Percentiles rank a stretch among this genome's conserved stretches.
Evolutionary conservation across 2,329 filamentous ascomycete species (phyloP).

Genomic region (Fusarium sp.): DNA sequence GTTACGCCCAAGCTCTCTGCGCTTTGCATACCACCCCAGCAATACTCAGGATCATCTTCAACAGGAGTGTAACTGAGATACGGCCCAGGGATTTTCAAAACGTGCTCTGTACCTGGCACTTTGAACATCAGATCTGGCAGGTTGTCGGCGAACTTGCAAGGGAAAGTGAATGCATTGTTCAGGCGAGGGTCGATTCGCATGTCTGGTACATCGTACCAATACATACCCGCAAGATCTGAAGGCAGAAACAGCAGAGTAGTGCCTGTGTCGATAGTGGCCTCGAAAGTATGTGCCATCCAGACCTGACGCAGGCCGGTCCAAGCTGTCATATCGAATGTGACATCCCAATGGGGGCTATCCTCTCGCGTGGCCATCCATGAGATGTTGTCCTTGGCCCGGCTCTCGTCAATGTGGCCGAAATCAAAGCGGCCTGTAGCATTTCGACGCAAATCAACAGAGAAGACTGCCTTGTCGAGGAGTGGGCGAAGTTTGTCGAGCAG

Average conservation of each 20-base stretch:
- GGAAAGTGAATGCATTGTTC: constrained; percentile 67
- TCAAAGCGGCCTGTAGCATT: constrained; percentile 64
- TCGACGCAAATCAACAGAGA: constrained; percentile 64
- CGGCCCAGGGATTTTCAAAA: constrained; percentile 66
- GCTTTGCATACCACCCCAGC: constrained; percentile 83
- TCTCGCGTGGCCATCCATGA: constrained; percentile 57
- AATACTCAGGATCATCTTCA: constrained; percentile 64
- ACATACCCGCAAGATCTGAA: constrained; percentile 66
- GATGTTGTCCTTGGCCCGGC: constrained; percentile 57
- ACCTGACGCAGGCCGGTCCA: constrained; percentile 62
- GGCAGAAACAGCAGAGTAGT: constrained; percentile 75
- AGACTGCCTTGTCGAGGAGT: constrained; percentile 58
- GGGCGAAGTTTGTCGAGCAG: constrained; percentile 61
- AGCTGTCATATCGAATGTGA: constrained; percentile 63
- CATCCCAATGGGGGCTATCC: constrained; percentile 56
- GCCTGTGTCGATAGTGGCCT: constrained; percentile 76
- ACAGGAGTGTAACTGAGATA: constrained; percentile 68
- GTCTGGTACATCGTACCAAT: constrained; percentile 69
- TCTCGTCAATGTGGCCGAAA: constrained; percentile 64
- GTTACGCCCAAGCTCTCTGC: constrained; percentile 62
- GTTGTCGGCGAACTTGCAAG: constrained; percentile 64
- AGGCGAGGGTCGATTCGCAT: constrained; percentile 62
- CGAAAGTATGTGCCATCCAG: constrained; percentile 62
- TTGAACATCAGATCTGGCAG: constrained; percentile 71
- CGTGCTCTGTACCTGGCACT: constrained; percentile 63